A percentile compares a stretch with the other conserved stretches of the same genome.
phyloP scores from a whole-genome alignment of 1,139 yeast genomes.

The Kurtzmaniella quercitrusa region DNA sequence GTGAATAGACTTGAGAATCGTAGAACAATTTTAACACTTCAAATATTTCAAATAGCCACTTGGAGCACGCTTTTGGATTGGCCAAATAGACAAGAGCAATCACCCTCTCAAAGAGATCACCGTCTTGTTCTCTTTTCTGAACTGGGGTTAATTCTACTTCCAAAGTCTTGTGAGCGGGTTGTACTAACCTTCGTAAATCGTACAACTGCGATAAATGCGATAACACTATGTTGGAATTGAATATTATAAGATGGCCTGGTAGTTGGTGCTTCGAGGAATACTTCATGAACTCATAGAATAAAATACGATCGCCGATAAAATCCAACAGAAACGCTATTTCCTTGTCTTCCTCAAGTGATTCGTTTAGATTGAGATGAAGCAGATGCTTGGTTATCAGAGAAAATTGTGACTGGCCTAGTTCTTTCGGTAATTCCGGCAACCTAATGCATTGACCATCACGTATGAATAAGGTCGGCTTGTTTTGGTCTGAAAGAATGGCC shows the following conservation, averaged over 20 bases:
- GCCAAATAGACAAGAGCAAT: conserved; percentile 12
- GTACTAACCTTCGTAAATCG: conserved; percentile 8
- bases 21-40: conserved; percentile 8
- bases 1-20: neutral
- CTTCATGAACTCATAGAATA: conserved; percentile 10
- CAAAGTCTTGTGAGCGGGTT: neutral
- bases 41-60: conserved; percentile 12
- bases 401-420: conserved; percentile 7
- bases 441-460: conserved; percentile 1
- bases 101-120: conserved; percentile 14
- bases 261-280: conserved; percentile 9
- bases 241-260: conserved; percentile 9
- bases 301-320: conserved; percentile 13
- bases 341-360: neutral
- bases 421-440: conserved; percentile 9
- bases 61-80: conserved; percentile 9
- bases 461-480: conserved; percentile 3
- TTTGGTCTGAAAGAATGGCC: conserved; percentile 1
- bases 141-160: conserved; percentile 2
- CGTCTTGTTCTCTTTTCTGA: conserved; percentile 9
- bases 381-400: neutral
- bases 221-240: conserved; percentile 11
- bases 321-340: conserved; percentile 10
- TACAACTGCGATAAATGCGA: conserved; percentile 12
- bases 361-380: neutral